Evolutionary conservation across 306 rosid genomes (phyloP), one percentile per base, ranked within the genome.

Genomic region (Rosa multiflora): DNA sequence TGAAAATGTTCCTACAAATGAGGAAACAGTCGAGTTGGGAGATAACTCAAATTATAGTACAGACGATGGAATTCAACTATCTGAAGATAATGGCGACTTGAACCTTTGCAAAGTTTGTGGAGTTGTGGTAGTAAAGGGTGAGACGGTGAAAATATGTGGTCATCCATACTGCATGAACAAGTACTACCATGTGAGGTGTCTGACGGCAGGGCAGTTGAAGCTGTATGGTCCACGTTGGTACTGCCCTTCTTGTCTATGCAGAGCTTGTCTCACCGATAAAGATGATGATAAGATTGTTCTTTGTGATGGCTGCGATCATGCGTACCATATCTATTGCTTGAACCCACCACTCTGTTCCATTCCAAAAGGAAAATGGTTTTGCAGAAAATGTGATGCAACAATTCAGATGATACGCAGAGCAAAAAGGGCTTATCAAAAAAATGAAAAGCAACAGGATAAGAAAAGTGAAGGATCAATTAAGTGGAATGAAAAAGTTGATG

Each of bases 301-400:
- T 26, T 96, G 99, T 72, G 99, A 96, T 78, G 97, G 96, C 72
- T 96, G 99, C 20, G 99, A 96, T 82, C 88, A 93, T 72, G 98
- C 88, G n/a, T 89, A 84, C 88, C 99, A 96, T 80, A 80, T 91
- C 73, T 89, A 91, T 79, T 96, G 99, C 88, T 74, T 91, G 96
- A 74, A 86, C 46, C 98, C 98, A 40, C 88, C 91, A 3, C 92
- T 32, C 20, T 48, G 77, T 53, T 75, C 80, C 62, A 84, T 96
- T 81, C 99, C 99, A 18, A 69, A 12, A 4, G 97, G 96, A 14
- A 83, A 88, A 77, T 96, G 98, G 98, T 96, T 90, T 82, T 96
- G 99, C 83, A 83, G 70, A 84, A 89, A 85, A 77, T 96, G 99
- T 70, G 81, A 86, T 69, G 84, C 84, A 2, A 91, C 91, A 77